A percentile compares a stretch with the other conserved stretches of the same genome.
Evolutionary conservation across 352 stramenopile genomes (phyloP).

Genomic region (Blastocystis sp.): DNA sequence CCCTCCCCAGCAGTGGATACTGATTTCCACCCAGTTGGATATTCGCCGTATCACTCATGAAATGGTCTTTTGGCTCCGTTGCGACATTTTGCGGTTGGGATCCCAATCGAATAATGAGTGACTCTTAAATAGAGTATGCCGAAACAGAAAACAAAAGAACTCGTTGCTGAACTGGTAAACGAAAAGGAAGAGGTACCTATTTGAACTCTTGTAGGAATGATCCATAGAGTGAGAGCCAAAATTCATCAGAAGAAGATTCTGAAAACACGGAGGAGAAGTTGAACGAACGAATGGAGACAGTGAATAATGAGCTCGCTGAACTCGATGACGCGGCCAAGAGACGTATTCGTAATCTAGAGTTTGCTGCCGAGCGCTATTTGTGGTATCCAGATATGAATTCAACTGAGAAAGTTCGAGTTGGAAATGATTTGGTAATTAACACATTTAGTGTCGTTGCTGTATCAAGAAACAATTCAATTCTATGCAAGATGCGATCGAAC

Average conservation of each 20-base stretch:
- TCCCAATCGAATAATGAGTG: no score
- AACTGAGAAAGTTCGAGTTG: neutral
- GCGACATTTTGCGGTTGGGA: no score
- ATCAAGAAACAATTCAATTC: neutral
- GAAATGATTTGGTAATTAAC: neutral
- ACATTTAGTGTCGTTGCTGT: conserved; percentile 44
- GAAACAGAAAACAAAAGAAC: neutral
- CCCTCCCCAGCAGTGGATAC: conserved; percentile 64
- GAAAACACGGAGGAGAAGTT: neutral
- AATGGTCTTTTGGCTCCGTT: no score
- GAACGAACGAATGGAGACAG: neutral
- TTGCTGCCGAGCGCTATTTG: conserved; percentile 1
- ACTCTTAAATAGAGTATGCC: no score
- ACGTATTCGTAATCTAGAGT: conserved; percentile 45
- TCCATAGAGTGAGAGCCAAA: neutral
- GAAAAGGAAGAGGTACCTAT: neutral
- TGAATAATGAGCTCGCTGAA: conserved; percentile 4
- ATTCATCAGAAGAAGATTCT: neutral
- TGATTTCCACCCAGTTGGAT: neutral
- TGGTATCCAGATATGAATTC: conserved; percentile 34
- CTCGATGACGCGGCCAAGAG: neutral
- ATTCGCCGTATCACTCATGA: neutral
- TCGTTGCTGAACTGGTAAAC: neutral
- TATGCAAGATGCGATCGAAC: conserved; percentile 7
- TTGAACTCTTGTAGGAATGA: neutral